Evolutionary conservation across 768 basidiomycete genomes (phyloP).

Genomic region (Dioszegia aurantiaca): DNA sequence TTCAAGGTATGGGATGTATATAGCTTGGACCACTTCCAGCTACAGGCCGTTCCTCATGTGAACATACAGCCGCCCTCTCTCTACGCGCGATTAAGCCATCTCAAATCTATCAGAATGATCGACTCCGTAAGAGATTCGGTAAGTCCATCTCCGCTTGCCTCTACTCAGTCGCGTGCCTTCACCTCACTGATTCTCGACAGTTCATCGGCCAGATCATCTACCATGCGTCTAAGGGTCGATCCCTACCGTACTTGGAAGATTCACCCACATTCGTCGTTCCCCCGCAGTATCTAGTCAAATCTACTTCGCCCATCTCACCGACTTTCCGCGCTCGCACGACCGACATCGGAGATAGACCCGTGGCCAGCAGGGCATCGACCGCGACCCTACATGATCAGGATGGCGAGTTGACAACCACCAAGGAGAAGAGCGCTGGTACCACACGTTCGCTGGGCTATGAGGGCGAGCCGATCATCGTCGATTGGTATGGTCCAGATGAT

Average conservation of each 20-base stretch:
- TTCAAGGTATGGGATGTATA: too few relatives aligned
- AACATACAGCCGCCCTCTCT: too few relatives aligned
- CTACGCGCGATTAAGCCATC: too few relatives aligned
- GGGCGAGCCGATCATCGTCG: slow-evolving; percentile 22
- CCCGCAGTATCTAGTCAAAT: slow-evolving; percentile 12
- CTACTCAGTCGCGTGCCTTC: not conserved
- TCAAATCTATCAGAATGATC: slow-evolving; percentile 5
- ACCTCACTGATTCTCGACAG: slow-evolving; percentile 10
- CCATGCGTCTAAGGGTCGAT: slow-evolving; percentile 16
- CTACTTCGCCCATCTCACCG: not conserved
- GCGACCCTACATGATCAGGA: not conserved
- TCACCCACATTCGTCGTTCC: slow-evolving; percentile 24
- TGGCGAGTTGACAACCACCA: not conserved
- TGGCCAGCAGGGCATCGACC: not conserved
- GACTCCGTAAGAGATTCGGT: slow-evolving; percentile 22
- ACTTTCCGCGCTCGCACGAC: not conserved
- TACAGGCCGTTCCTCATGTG: too few relatives aligned
- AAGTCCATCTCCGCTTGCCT: slow-evolving; percentile 1
- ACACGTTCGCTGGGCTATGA: slow-evolving; percentile 3
- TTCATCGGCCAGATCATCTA: slow-evolving; percentile 28
- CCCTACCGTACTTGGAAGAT: slow-evolving; percentile 27
- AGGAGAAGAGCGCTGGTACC: not conserved
- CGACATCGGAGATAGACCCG: not conserved
- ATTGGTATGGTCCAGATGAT: slow-evolving; percentile 38
- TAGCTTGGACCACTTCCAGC: too few relatives aligned